Base-by-base conservation (phyloP, 495 filamentous ascomycete species). In the Podospora appendiculata region DNA sequence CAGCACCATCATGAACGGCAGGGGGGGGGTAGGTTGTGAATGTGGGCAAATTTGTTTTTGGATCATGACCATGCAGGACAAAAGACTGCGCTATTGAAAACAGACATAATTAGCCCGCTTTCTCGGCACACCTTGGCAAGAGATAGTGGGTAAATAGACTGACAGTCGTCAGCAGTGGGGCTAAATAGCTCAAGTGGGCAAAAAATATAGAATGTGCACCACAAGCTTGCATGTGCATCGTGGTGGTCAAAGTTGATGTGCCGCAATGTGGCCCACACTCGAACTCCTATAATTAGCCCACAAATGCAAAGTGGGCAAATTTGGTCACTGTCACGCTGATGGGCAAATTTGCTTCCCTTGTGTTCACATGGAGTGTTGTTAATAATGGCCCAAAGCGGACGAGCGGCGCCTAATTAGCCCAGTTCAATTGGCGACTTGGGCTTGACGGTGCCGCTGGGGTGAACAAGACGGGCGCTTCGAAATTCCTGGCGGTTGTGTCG, bases 391-490 rank as follows among this genome's bases (percentile, higher is more conserved):
- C 12, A 53, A 61, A 50, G 14, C 13, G 50, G 56, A 56, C 48
- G 36, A 38, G 3, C 32, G 33, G 64, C 64, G 64, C 53, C 55
- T 66, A 70, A 68, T 68, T 68, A 61, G 53, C 32, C 63, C 66
- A 56, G 9, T 41, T 48, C 19, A 11, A 11, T 46, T 46, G 16
- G 16, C 12, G 25, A 5, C 25, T 5, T 25, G 2, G 25, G 25
- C 5, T 36, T 7, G 47, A 16, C 34, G 34, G 8, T 16, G 25
- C 25, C 25, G 25, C 25, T 25, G 25, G 25, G 25, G 5, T 25
- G 25, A 25, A 25, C 25, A 2, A 2, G 25, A 25, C 25, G 25
- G 25, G 25, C 25, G 25, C 25, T 25, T 25, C 25, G 25, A 25
- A 25, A 25, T 25, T 25, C 25, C 25, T 25, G 25, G 25, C 25